Percentiles rank a stretch among this genome's conserved stretches.
These are phyloP conservation scores for Patellifolia procumbens DNA, from an alignment of 179 eudicot species.

Conservation along the genomic window DNA sequence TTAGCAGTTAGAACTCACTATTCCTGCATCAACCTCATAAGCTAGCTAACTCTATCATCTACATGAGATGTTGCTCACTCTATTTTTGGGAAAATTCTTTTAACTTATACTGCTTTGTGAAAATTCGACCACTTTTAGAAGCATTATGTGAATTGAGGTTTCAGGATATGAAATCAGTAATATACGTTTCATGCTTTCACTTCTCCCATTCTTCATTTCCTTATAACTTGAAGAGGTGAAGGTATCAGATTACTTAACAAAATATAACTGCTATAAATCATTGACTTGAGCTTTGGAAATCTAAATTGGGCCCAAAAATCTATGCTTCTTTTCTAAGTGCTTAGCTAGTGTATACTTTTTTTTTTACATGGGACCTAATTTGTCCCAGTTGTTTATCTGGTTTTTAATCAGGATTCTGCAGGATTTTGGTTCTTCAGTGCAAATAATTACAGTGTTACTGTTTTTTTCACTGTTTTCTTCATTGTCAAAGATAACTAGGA, in stretches of 20 bases:
- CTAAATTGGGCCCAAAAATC: conserved; percentile 43
- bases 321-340: conserved; percentile 34
- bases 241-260: background rate
- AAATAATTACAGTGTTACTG: conserved; percentile 3
- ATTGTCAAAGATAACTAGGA: conserved; percentile 16
- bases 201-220: background rate
- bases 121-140: background rate
- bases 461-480: conserved; percentile 14
- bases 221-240: background rate
- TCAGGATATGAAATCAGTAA: no score
- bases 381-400: conserved; percentile 12
- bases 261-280: conserved; percentile 12
- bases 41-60: background rate
- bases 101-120: background rate
- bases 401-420: background rate
- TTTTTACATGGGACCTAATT: conserved; percentile 34
- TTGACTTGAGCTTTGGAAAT: conserved; percentile 30
- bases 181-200: no score
- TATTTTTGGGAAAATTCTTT: background rate
- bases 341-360: conserved; percentile 24
- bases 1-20: conserved; percentile 15
- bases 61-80: conserved; percentile 1
- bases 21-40: conserved; percentile 3
- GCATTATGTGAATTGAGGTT: conserved; percentile 10
- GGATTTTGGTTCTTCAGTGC: conserved; percentile 18